These are phyloP conservation scores for Stentor roeselii DNA, from an alignment of 73 alveolate genomes.

Conservation along the genomic window DNA sequence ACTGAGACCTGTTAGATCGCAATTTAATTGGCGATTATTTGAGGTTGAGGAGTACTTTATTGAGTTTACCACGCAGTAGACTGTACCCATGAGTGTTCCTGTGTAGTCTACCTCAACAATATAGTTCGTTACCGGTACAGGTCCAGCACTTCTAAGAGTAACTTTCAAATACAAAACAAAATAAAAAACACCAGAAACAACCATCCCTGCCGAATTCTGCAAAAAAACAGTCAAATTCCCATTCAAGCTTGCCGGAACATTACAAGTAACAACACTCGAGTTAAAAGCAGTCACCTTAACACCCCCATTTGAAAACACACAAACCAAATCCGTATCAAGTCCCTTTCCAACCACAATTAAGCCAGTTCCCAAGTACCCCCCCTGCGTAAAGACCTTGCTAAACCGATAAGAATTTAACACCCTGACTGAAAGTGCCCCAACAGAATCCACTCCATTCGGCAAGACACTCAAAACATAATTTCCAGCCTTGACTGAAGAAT, in stretches of 20 bases:
- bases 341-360: background rate
- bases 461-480: background rate
- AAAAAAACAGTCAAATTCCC: background rate
- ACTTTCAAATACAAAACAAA: too few relatives aligned
- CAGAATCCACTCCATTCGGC: background rate
- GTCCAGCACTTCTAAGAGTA: background rate
- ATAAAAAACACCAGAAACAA: background rate
- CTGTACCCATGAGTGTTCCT: background rate
- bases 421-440: background rate
- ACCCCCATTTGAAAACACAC: background rate
- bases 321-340: background rate
- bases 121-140: background rate
- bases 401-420: background rate
- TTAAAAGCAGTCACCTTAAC: background rate
- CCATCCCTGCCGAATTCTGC: background rate
- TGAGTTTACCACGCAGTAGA: background rate
- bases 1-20: background rate
- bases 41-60: background rate
- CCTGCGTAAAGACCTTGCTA: background rate
- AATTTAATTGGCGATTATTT: background rate
- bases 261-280: background rate
- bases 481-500: constrained; percentile 11
- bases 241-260: background rate
- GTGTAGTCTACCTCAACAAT: background rate
- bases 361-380: background rate